Percentiles rank a stretch among this genome's conserved stretches.
phyloP scores from a whole-genome alignment of 2,329 filamentous ascomycete species.

The Exophiala calicioides region DNA sequence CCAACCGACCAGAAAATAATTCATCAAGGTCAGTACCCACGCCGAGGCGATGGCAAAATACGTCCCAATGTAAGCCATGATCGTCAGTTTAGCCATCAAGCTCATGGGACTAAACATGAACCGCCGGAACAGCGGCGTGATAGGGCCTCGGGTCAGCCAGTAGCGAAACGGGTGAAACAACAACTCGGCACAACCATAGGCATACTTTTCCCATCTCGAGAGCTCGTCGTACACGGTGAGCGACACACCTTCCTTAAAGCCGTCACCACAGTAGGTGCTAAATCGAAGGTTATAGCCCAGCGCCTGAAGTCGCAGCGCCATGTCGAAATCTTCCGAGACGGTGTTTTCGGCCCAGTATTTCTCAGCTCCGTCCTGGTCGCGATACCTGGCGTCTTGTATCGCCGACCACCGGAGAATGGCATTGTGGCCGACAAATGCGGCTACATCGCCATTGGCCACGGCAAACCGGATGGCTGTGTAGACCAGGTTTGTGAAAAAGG shows the following conservation, averaged over 20 bases:
- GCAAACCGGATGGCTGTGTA: constrained; percentile 72
- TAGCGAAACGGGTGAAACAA: constrained; percentile 75
- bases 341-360: constrained; percentile 75
- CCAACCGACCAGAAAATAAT: constrained; percentile 73
- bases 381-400: constrained; percentile 59
- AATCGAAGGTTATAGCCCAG: constrained; percentile 69
- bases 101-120: constrained; percentile 69
- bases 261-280: constrained; percentile 66
- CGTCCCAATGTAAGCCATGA: constrained; percentile 69
- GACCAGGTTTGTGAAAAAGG: constrained; percentile 77
- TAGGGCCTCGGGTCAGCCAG: constrained; percentile 72
- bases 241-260: constrained; percentile 78
- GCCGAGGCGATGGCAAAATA: constrained; percentile 71
- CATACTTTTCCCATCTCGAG: constrained; percentile 84
- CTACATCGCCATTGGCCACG: constrained; percentile 70
- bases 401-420: constrained; percentile 71
- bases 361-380: constrained; percentile 43
- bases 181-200: constrained; percentile 79
- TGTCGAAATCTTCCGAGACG: constrained; percentile 78
- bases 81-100: constrained; percentile 65
- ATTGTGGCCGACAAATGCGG: constrained; percentile 77
- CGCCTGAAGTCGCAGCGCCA: constrained; percentile 70
- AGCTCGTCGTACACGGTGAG: constrained; percentile 83
- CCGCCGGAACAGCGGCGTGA: constrained; percentile 73
- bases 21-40: constrained; percentile 66